Evolutionary conservation across 371 early-diverging fungal genomes (phyloP).

Genomic region (Mucor indicus): DNA sequence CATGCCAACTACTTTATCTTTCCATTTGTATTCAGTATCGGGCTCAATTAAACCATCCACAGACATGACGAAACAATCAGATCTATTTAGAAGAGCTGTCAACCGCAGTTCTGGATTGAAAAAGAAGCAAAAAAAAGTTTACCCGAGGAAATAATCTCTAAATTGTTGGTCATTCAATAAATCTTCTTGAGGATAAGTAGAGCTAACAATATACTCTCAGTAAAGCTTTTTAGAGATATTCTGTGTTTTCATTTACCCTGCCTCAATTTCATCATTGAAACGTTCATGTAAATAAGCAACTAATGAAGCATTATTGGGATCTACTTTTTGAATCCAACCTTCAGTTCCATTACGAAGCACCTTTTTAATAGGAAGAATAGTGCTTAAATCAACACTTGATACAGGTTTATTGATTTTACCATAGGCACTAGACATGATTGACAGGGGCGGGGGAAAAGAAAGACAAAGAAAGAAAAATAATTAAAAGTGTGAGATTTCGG

Average conservation of each 20-base stretch:
- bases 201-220: conserved; percentile 25
- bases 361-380: conserved; percentile 47
- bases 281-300: conserved; percentile 49
- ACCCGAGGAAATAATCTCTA: conserved; percentile 52
- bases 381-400: conserved; percentile 17
- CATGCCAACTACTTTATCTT: conserved; percentile 56
- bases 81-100: conserved; percentile 15
- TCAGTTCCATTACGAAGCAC: conserved; percentile 28
- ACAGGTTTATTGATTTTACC: conserved; percentile 53
- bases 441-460: too few species aligned
- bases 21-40: conserved; percentile 25
- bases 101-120: background rate
- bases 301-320: conserved; percentile 25
- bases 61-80: conserved; percentile 57
- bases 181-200: conserved; percentile 74
- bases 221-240: too few species aligned
- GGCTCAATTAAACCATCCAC: conserved; percentile 25
- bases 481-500: too few species aligned
- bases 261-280: conserved; percentile 64
- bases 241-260: too few species aligned
- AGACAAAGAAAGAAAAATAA: too few species aligned
- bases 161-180: conserved; percentile 47
- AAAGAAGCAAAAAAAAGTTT: conserved; percentile 1
- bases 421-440: conserved; percentile 67
- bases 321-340: conserved; percentile 26